phyloP scores from a whole-genome alignment of 441 rosid genomes.

The Populus trichocarpa region DNA sequence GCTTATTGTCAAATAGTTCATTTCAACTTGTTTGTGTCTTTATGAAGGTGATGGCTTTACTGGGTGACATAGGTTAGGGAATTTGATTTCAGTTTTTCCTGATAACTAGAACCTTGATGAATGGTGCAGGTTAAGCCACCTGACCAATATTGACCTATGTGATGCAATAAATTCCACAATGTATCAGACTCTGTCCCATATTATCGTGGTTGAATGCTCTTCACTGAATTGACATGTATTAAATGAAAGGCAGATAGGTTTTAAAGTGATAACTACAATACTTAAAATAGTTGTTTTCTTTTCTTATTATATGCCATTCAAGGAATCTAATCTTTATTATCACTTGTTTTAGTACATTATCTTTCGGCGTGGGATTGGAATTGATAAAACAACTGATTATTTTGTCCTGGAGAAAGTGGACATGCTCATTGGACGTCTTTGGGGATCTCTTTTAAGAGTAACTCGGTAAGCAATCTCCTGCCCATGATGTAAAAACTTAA shows the following conservation, averaged over 20 bases:
- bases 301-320: background rate
- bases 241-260: background rate
- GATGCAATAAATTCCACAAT: background rate
- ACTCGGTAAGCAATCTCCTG: constrained; percentile 49
- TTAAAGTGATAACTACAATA: constrained; percentile 3
- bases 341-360: constrained; percentile 55
- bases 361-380: constrained; percentile 94
- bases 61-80: background rate
- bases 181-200: background rate
- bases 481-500: background rate
- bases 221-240: background rate
- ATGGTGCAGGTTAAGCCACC: background rate
- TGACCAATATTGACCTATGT: constrained; percentile 1
- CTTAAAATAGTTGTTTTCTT: background rate
- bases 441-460: constrained; percentile 61
- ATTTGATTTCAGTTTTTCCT: background rate
- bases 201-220: background rate
- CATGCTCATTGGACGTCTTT: constrained; percentile 71
- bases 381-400: constrained; percentile 74
- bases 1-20: background rate
- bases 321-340: constrained; percentile 15
- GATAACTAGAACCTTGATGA: background rate
- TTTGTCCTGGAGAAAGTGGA: constrained; percentile 92
- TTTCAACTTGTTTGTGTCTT: background rate
- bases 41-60: background rate